These are phyloP conservation scores for Tylopilus subfusipes DNA, from an alignment of 768 basidiomycete species.

Conservation along the genomic window DNA sequence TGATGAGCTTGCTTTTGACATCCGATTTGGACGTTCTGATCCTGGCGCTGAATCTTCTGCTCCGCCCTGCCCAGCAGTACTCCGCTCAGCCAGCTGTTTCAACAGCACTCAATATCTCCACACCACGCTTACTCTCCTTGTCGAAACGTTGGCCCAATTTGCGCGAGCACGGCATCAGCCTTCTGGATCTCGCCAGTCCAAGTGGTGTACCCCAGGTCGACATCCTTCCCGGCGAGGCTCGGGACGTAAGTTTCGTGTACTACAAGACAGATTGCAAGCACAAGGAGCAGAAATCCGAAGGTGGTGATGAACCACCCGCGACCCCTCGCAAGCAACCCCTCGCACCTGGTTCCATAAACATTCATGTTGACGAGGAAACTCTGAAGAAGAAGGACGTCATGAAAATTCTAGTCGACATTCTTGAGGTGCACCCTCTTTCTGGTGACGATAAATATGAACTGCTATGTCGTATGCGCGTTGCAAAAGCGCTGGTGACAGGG, in stretches of 20 bases:
- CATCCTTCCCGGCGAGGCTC: slow-evolving; percentile 64
- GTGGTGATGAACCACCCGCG: slow-evolving; percentile 38
- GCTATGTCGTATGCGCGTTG: slow-evolving; percentile 79
- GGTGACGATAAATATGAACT: slow-evolving; percentile 85
- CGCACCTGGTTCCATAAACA: slow-evolving; percentile 48
- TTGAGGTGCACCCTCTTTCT: slow-evolving; percentile 66
- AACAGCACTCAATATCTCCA: slow-evolving; percentile 77
- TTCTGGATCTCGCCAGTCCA: slow-evolving; percentile 65
- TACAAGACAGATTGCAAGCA: slow-evolving; percentile 61
- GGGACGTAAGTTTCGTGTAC: slow-evolving; percentile 79
- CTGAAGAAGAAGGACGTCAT: slow-evolving; percentile 63
- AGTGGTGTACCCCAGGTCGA: slow-evolving; percentile 53
- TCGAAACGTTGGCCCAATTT: slow-evolving; percentile 82
- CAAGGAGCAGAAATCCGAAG: slow-evolving; percentile 46
- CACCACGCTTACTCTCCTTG: slow-evolving; percentile 75
- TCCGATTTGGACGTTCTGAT: slow-evolving; percentile 88
- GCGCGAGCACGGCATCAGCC: slow-evolving; percentile 74
- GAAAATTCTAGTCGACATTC: slow-evolving; percentile 70
- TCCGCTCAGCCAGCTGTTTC: slow-evolving; percentile 83
- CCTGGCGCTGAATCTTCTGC: slow-evolving; percentile 75
- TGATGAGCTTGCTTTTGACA: slow-evolving; percentile 84
- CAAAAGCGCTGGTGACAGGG: slow-evolving; percentile 60
- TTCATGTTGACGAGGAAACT: slow-evolving; percentile 61
- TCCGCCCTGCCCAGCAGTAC: slow-evolving; percentile 94
- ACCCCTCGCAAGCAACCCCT: slow-evolving; percentile 48